A percentile compares a stretch with the other conserved stretches of the same genome.
Conservation (phyloP, 768 basidiomycete species). For the Suillus hirtellus region DNA sequence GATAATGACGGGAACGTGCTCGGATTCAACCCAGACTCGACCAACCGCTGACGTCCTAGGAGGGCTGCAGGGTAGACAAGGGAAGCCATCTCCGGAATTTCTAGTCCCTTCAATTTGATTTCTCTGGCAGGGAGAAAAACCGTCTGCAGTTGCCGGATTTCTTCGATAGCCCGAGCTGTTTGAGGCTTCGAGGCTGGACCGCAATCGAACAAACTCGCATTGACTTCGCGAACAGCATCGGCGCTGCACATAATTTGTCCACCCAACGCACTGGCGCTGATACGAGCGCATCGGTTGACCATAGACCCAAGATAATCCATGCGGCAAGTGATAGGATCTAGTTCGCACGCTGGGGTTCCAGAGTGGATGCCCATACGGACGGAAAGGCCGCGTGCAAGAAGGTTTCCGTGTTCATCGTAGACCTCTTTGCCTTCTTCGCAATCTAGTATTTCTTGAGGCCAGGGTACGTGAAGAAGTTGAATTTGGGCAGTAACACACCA, state of each 20-base stretch:
- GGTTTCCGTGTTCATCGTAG: conserved; percentile 58
- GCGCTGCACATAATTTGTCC: conserved; percentile 93
- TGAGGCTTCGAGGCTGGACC: conserved; percentile 63
- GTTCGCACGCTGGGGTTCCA: conserved; percentile 85
- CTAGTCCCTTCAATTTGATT: conserved; percentile 90
- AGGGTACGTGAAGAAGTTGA: conserved; percentile 75
- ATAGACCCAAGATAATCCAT: conserved; percentile 99
- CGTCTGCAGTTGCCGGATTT: conserved; percentile 57
- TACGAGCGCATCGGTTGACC: conserved; percentile 90
- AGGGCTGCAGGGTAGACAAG: conserved; percentile 77
- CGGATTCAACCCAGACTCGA: conserved; percentile 29
- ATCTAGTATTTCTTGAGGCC: conserved; percentile 93
- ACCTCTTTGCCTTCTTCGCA: conserved; percentile 88
- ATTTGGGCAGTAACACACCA: conserved; percentile 89
- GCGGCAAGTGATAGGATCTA: conserved; percentile 85
- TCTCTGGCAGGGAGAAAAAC: conserved; percentile 77
- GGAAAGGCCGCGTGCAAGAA: conserved; percentile 87
- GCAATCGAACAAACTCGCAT: conserved; percentile 53
- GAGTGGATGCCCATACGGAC: conserved; percentile 98
- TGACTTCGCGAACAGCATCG: conserved; percentile 82
- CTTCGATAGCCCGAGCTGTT: conserved; percentile 64
- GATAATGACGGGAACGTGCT: not conserved
- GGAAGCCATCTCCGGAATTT: conserved; percentile 86
- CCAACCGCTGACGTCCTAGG: conserved; percentile 65
- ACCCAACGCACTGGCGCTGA: conserved; percentile 79